Evolutionary conservation across 2,329 filamentous ascomycete genomes (phyloP), one percentile per base, ranked within the genome.

Genomic region (Plenodomus biglobosus): DNA sequence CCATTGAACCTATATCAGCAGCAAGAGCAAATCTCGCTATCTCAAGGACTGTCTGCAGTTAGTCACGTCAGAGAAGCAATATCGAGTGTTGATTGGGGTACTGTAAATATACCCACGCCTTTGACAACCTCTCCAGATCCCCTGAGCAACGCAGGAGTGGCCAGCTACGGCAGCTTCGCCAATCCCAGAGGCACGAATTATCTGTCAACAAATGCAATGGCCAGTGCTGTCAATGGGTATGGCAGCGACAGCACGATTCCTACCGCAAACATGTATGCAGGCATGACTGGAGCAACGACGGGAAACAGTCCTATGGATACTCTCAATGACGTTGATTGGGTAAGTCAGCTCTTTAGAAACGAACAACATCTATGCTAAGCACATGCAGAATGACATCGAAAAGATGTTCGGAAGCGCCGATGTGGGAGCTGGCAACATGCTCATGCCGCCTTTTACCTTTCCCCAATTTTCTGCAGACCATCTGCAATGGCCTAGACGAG

Each of bases 321-420:
- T 15, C 55, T 64, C 41, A 65, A 83, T 35, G 81, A 82, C 46
- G 82, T 87, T 54, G 84, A 88, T 57, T 87, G 84, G 85, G 84
- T 86, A 70, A 73, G 82, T 76, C n/a, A 2, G 8, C 27, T 7
- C 16, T 11, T 19, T 24, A 10, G 10, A 10, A 32, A 36, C 18
- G 16, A 3, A 22, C 13, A 15, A 2, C 11, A 20, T 16, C 18
- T 19, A 32, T 22, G 30, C 47, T 61, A 21, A 59, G 19, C 20
- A 24, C 17, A 3, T 15, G n/a, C 11, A 78, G 76, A 74, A 72
- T 42, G 75, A 78, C 59, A 76, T 74, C 65, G 74, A 78, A 44
- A 67, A 69, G 47, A 70, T 76, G 30, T 78, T 78, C 57, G 68
- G 70, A 7, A 59, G 66, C n/a, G 58, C 62, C 5, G 58, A 68